Percentiles rank a stretch among this genome's conserved stretches.
Evolutionary conservation across 768 basidiomycete genomes (phyloP).

Genomic region (Phylloporus sp.): DNA sequence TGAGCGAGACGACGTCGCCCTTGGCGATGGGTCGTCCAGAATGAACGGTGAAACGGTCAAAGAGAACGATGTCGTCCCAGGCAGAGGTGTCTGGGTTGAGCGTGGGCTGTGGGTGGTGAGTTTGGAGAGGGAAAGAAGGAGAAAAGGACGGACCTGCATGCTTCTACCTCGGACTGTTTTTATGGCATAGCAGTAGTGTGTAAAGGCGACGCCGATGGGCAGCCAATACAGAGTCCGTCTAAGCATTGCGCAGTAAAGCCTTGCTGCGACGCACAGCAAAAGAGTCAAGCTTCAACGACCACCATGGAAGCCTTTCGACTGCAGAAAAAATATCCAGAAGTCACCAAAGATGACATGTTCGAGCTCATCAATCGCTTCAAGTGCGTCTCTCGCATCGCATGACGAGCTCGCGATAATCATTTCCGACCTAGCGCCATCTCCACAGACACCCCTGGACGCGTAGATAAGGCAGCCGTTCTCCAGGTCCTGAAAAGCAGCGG

Average conservation of each 20-base stretch:
- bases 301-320: slow-evolving; percentile 79
- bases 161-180: slow-evolving; percentile 57
- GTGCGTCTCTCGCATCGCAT: slow-evolving; percentile 48
- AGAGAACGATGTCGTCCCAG: slow-evolving; percentile 59
- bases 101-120: slow-evolving; percentile 46
- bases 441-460: slow-evolving; percentile 76
- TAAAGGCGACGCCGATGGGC: slow-evolving; percentile 46
- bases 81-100: slow-evolving; percentile 66
- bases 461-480: slow-evolving; percentile 78
- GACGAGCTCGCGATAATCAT: slow-evolving; percentile 4
- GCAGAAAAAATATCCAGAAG: slow-evolving; percentile 88
- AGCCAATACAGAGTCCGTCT: slow-evolving; percentile 48
- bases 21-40: slow-evolving; percentile 36
- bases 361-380: slow-evolving; percentile 94
- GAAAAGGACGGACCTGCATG: slow-evolving; percentile 56
- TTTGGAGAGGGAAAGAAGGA: neutral
- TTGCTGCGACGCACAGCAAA: slow-evolving; percentile 4
- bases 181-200: slow-evolving; percentile 47
- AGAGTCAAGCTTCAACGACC: too few species aligned
- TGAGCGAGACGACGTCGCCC: slow-evolving; percentile 63
- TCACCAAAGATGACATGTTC: slow-evolving; percentile 90
- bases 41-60: slow-evolving; percentile 47
- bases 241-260: too few species aligned
- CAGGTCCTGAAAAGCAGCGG: slow-evolving; percentile 74
- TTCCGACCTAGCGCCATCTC: slow-evolving; percentile 59